These are phyloP conservation scores for Fusarium nodosum DNA, from an alignment of 2,329 filamentous ascomycete genomes.

Conservation along the genomic window DNA sequence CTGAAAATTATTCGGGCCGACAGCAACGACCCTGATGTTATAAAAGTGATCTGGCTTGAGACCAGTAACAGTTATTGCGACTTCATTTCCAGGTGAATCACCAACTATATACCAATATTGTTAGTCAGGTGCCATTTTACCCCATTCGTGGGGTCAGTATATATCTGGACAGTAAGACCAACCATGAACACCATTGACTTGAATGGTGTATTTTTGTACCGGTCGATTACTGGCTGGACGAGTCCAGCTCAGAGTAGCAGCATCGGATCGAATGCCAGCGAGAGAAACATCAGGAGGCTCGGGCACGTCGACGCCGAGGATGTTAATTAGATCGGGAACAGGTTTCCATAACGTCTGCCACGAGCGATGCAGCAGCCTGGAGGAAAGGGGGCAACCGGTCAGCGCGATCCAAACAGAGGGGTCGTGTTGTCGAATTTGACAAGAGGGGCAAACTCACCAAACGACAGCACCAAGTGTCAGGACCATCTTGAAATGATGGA, in stretches of 20 bases:
- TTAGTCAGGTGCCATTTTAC: slow-evolving; percentile 29
- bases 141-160: slow-evolving; percentile 1
- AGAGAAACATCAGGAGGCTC: slow-evolving; percentile 90
- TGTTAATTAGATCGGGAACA: slow-evolving; percentile 88
- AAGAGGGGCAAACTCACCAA: slow-evolving; percentile 60
- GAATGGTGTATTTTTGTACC: slow-evolving; percentile 89
- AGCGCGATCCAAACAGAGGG: slow-evolving; percentile 20
- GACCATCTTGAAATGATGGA: slow-evolving; percentile 68
- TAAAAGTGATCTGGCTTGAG: slow-evolving; percentile 90
- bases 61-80: slow-evolving; percentile 87
- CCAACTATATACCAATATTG: slow-evolving; percentile 70
- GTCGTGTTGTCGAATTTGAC: slow-evolving; percentile 2
- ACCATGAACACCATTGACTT: slow-evolving; percentile 95
- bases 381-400: slow-evolving; percentile 20
- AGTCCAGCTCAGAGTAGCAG: slow-evolving; percentile 92
- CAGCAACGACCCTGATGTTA: slow-evolving; percentile 91
- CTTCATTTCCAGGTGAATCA: slow-evolving; percentile 72
- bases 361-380: slow-evolving; percentile 85
- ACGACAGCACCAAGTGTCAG: slow-evolving; percentile 66
- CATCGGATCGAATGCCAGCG: slow-evolving; percentile 87
- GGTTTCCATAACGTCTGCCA: slow-evolving; percentile 92
- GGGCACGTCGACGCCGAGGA: slow-evolving; percentile 94
- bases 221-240: slow-evolving; percentile 74
- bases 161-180: slow-evolving; percentile 52
- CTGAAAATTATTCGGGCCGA: slow-evolving; percentile 93